Percentiles rank a stretch among this genome's conserved stretches.
phyloP scores from a whole-genome alignment of 2,329 filamentous ascomycete species.

The Fusarium caatingaense region DNA sequence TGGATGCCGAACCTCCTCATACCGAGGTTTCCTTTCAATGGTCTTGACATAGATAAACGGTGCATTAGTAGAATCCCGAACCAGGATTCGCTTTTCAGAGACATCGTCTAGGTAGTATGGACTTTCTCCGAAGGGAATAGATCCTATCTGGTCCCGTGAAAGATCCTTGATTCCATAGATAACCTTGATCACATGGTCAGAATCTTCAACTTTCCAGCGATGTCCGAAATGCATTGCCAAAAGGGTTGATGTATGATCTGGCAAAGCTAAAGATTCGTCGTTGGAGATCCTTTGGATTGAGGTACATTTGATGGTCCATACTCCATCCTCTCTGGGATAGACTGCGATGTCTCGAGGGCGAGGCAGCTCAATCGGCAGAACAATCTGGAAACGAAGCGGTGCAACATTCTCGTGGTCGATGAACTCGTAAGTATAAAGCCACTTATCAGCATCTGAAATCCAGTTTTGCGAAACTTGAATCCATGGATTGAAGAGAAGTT shows the following conservation, averaged over 20 bases:
- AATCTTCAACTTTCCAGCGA: conserved; percentile 55
- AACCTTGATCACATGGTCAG: conserved; percentile 59
- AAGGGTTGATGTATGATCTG: conserved; percentile 60
- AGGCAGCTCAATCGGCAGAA: conserved; percentile 58
- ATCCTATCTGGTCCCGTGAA: conserved; percentile 49
- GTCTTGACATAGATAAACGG: conserved; percentile 58
- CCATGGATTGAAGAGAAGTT: conserved; percentile 61
- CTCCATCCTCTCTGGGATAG: conserved; percentile 52
- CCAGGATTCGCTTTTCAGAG: conserved; percentile 47
- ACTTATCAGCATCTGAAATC: conserved; percentile 42
- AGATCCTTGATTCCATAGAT: conserved; percentile 44
- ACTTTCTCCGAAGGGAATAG: conserved; percentile 42
- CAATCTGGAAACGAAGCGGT: conserved; percentile 55
- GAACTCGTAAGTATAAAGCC: conserved; percentile 50
- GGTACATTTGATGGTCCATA: conserved; percentile 50
- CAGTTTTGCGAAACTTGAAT: conserved; percentile 56
- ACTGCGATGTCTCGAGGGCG: conserved; percentile 53
- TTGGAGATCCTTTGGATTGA: conserved; percentile 32
- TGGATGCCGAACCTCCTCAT: conserved; percentile 53
- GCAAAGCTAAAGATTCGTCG: conserved; percentile 19
- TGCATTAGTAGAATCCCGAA: conserved; percentile 52
- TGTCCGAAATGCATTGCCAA: conserved; percentile 62
- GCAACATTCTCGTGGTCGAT: conserved; percentile 48
- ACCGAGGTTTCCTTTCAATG: conserved; percentile 41
- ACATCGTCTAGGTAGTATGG: conserved; percentile 30